phyloP scores from a whole-genome alignment of 805 yeast species.

The Candida dajiaensis region DNA sequence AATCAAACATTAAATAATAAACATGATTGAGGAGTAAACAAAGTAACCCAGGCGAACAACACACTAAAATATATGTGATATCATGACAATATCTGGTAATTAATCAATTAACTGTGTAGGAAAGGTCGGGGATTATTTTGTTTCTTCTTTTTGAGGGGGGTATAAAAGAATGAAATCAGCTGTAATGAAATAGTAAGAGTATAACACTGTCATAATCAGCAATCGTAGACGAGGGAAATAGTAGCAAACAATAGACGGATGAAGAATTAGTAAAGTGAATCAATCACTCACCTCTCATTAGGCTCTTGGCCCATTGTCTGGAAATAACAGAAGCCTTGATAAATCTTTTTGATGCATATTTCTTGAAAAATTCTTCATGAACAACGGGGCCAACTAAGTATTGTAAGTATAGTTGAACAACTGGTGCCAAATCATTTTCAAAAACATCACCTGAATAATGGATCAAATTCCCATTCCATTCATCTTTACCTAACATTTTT shows the following conservation, averaged over 20 bases:
- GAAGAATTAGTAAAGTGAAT: background rate
- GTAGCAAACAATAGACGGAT: no score
- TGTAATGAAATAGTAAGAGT: no score
- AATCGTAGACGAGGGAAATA: no score
- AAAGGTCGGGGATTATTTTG: no score
- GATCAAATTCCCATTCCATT: slow-evolving; percentile 82
- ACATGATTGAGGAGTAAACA: background rate
- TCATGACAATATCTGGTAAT: background rate
- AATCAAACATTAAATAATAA: background rate
- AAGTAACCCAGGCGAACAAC: no score
- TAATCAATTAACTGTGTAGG: no score
- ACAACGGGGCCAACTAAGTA: slow-evolving; percentile 75
- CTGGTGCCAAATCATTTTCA: slow-evolving; percentile 64
- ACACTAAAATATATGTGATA: background rate
- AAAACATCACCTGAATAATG: slow-evolving; percentile 91
- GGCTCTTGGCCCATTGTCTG: slow-evolving; percentile 75
- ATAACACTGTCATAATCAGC: no score
- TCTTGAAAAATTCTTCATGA: slow-evolving; percentile 90
- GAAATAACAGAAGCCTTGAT: slow-evolving; percentile 80
- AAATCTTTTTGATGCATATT: slow-evolving; percentile 84
- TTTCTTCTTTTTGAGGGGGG: background rate
- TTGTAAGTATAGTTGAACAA: slow-evolving; percentile 68
- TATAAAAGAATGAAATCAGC: background rate
- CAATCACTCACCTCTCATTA: slow-evolving; percentile 12
- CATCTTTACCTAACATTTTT: slow-evolving; percentile 60